Base-by-base conservation (phyloP, 768 basidiomycete genomes). In the Suillus subaureus region DNA sequence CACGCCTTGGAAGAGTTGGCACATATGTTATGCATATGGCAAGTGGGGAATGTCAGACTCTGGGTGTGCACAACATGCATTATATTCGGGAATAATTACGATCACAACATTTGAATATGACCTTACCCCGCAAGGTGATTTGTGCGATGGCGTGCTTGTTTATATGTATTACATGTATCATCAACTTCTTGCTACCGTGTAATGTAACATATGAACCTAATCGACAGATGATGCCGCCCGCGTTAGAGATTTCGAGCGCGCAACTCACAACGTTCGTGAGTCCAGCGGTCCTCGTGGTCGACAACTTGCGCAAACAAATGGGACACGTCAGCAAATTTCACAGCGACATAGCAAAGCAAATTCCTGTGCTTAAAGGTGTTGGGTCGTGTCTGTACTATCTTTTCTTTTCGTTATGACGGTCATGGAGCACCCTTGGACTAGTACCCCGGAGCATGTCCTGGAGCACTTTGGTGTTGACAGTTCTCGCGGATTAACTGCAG, bases 361-460 rank as follows among this genome's bases (percentile, higher is more conserved):
- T 52, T 21, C 39, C 28, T 28, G 39, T 60, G 18, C 26, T 51
- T 31, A 39, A n/a, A 35, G 51, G 31, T 67, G 35, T 16, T 51
- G n/a, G 31, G 54, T 49, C 40, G 26, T 21, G 33, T 55, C 65
- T 54, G 65, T 62, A 52, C 54, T 52, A 61, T 62, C 45, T 65
- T 66, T 51, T 68, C 12, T 66, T 52, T 66, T 67, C 66, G 69
- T 69, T 70, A 62, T 73, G 70, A 62, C 73, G 70, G 72, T 77
- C 67, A 87, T 93, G 84, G 89, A 93, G 66, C 78, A 81, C 65
- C 92, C 94, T 56, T 97, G 95, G 95, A 89, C 93, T 57, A 82
- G 83, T 70, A 80, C 88, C 51, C 85, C 90, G 9, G 74, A 86
- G 61, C 85, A 91, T 61, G 83, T 94, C 62, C 82, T 95, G 60